Evolutionary conservation across 306 rosid genomes (phyloP).

Genomic region (Cucumis cinereus): DNA sequence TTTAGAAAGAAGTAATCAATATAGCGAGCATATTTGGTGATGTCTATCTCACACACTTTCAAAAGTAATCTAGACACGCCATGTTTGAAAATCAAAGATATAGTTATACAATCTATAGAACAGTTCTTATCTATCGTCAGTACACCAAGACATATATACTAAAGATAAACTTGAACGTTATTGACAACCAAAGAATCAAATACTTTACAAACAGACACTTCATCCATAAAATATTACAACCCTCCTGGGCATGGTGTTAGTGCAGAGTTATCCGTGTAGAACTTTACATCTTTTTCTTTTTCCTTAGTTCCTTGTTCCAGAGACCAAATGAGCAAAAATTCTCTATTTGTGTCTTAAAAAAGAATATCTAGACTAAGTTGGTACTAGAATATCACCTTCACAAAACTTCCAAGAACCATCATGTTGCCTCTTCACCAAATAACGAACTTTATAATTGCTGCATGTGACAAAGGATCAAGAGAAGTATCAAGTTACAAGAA

Average conservation of each 20-base stretch:
- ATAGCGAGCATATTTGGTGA: too few species aligned
- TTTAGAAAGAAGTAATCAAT: too few species aligned
- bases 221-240: neutral
- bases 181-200: neutral
- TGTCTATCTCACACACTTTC: neutral
- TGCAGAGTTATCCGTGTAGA: neutral
- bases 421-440: conserved; percentile 58
- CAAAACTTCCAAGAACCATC: conserved; percentile 97
- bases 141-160: neutral
- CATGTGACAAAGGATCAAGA: neutral
- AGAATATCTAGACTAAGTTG: conserved; percentile 7
- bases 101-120: neutral
- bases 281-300: neutral
- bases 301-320: neutral
- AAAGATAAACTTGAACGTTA: neutral
- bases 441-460: conserved; percentile 79
- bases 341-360: neutral
- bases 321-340: conserved; percentile 26
- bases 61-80: neutral
- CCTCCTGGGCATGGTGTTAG: neutral
- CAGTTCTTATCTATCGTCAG: neutral
- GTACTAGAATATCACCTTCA: conserved; percentile 48
- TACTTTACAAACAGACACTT: neutral
- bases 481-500: neutral
- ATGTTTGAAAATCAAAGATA: neutral